Evolutionary conservation across 2,329 filamentous ascomycete species (phyloP), one percentile per base, ranked within the genome.

Genomic region (Orbilia oligospora): DNA sequence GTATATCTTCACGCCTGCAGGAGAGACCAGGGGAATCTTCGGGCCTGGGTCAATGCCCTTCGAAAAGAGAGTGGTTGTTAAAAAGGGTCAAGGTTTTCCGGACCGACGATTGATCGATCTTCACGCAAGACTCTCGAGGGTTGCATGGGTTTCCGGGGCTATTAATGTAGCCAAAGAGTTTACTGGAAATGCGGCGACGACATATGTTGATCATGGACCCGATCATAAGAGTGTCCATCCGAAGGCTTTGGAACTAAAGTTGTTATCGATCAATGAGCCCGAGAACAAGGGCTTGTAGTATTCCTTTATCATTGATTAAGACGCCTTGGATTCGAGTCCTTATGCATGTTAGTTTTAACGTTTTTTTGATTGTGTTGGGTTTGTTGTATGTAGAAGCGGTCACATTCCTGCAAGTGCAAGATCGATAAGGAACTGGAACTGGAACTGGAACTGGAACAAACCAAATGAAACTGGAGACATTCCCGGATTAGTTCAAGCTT

Each of bases 401-500:
- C 53, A 41, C 53, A 58, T 58, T 58, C 30, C 53, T 58, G 33
- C 33, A 41, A 30, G 3, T 30, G 6, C 27, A 30, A 58, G 53
- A 58, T 22, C 16, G 30, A 22, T 38, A 56, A 14, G 33, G 20
- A 56, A 5, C n/a, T n/a, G n/a, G n/a, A n/a, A n/a, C n/a, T n/a
- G n/a, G n/a, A n/a, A n/a, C n/a, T n/a, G n/a, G n/a, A n/a, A n/a
- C n/a, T n/a, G n/a, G n/a, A n/a, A n/a, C n/a, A n/a, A n/a, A n/a
- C n/a, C n/a, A n/a, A 30, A 30, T 30, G 27, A 41, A 44, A 41
- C n/a, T 61, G 33, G 36, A 44, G 56, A 44, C 33, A 61, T 61
- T n/a, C 56, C 56, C 56, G 56, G 56, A 41, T 65, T 65, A 41
- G 61, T 51, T 65, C 46, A 51, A 48, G 27, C 41, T 53, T 70